Conservation (phyloP, 768 basidiomycete genomes). For the Chalciporus piperatus region DNA sequence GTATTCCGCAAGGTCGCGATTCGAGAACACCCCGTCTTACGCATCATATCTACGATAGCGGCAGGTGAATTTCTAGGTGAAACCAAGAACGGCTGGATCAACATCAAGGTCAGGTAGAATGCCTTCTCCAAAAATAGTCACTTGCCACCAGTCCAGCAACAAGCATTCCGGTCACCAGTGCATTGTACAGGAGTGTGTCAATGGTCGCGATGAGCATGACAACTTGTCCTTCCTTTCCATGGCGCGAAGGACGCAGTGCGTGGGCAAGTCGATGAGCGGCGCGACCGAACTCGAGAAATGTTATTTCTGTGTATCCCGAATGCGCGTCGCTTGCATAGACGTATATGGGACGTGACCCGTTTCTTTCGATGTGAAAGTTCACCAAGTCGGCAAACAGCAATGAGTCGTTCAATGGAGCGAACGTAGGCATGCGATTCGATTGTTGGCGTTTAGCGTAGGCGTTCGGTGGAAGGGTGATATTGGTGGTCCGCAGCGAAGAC, state of each 20-base stretch:
- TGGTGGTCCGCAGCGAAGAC: too few relatives aligned
- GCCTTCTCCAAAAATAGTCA: background rate
- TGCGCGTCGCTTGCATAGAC: constrained; percentile 13
- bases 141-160: constrained; percentile 29
- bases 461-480: too few relatives aligned
- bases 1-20: constrained; percentile 14
- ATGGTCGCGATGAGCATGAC: constrained; percentile 32
- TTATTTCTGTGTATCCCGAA: constrained; percentile 16
- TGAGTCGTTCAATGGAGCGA: constrained; percentile 20
- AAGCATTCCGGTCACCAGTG: constrained; percentile 26
- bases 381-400: constrained; percentile 20
- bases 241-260: constrained; percentile 17
- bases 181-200: constrained; percentile 30
- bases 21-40: constrained; percentile 15
- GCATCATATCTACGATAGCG: constrained; percentile 21
- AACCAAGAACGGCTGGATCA: constrained; percentile 20
- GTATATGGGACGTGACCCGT: constrained; percentile 10
- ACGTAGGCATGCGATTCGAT: background rate
- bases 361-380: constrained; percentile 21
- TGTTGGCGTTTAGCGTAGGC: too few relatives aligned
- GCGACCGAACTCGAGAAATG: constrained; percentile 26
- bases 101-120: background rate
- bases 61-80: constrained; percentile 22
- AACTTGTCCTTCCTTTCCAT: constrained; percentile 22
- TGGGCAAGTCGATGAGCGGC: constrained; percentile 33